phyloP scores from a whole-genome alignment of 176 grass and related monocot species.

The Zoysia japonica region DNA sequence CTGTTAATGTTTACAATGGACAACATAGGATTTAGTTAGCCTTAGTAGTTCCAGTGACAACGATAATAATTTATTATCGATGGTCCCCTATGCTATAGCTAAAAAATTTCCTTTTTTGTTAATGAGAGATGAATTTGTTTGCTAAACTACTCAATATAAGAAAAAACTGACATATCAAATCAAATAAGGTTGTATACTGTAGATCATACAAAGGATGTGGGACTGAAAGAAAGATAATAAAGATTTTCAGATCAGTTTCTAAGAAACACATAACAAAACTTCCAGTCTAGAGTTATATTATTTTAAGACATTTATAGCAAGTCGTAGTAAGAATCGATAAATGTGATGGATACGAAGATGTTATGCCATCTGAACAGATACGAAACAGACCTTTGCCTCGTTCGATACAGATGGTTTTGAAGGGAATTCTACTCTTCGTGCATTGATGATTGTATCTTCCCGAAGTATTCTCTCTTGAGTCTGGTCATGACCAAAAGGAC shows the following conservation, averaged over 20 bases:
- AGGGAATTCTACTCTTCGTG: conserved; percentile 92
- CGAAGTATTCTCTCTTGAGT: conserved; percentile 97
- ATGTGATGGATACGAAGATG: conserved; percentile 22
- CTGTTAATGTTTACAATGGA: conserved; percentile 42
- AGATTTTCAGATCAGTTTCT: conserved; percentile 10
- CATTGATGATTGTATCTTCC: conserved; percentile 99
- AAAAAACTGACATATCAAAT: background rate
- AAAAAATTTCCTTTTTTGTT: conserved; percentile 4
- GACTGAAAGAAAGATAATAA: background rate
- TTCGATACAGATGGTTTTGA: conserved; percentile 86
- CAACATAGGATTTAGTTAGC: background rate
- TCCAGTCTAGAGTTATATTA: background rate
- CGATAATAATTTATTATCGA: background rate
- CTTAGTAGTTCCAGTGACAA: background rate
- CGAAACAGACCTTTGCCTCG: conserved; percentile 79
- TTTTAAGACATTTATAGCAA: conserved; percentile 21
- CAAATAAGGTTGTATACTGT: background rate
- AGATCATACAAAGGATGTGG: background rate
- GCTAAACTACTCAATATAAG: conserved; percentile 20
- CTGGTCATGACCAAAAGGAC: conserved; percentile 97
- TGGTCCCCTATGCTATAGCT: background rate
- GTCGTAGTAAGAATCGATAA: conserved; percentile 16
- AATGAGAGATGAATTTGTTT: conserved; percentile 12
- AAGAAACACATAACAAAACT: background rate
- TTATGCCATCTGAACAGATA: conserved; percentile 24